phyloP scores from a whole-genome alignment of 2,329 filamentous ascomycete genomes.

The Phialophora chinensis region DNA sequence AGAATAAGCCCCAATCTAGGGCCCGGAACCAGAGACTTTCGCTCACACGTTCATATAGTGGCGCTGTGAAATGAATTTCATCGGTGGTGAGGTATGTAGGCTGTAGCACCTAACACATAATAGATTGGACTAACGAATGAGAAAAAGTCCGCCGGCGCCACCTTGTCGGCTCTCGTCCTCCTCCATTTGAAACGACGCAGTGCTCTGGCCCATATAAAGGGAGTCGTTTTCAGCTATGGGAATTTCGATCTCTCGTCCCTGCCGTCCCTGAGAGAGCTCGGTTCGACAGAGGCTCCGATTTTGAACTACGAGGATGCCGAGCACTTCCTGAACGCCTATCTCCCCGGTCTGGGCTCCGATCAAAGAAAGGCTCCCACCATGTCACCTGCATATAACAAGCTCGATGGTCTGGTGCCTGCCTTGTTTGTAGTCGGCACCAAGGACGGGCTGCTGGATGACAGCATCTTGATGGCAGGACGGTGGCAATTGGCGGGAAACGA shows the following conservation, averaged over 20 bases:
- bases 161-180: not conserved
- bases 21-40: not conserved
- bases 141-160: constrained; percentile 9
- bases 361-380: not conserved
- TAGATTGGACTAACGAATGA: not conserved
- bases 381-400: constrained; percentile 17
- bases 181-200: not conserved
- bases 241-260: constrained; percentile 12
- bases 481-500: constrained; percentile 19
- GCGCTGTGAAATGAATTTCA: constrained; percentile 5
- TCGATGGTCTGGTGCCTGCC: constrained; percentile 9
- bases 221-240: constrained; percentile 8
- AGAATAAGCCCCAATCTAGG: not conserved
- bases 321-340: constrained; percentile 3
- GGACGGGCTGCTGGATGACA: constrained; percentile 17
- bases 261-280: constrained; percentile 1
- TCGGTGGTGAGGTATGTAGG: constrained; percentile 5
- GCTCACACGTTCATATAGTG: not conserved
- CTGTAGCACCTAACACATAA: not conserved
- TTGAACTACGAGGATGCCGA: not conserved
- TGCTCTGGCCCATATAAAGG: not conserved
- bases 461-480: constrained; percentile 12
- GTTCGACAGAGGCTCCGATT: not conserved
- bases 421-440: constrained; percentile 7
- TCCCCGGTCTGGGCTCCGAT: not conserved